Conservation (phyloP, 305 asterid genomes). For the Fraxinus greggii region DNA sequence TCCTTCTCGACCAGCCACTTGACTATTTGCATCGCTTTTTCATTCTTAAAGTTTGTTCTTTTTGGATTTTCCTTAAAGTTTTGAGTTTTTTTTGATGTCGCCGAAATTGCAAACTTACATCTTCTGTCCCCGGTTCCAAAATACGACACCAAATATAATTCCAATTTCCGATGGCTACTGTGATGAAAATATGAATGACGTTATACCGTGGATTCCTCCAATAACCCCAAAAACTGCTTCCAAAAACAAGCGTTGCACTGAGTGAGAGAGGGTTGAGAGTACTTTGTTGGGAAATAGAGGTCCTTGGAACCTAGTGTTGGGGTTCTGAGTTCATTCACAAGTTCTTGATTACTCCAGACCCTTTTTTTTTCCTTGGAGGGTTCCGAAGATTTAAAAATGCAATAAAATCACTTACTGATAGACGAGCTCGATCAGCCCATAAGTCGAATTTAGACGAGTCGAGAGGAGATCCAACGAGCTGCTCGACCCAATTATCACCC, state of each 20-base stretch:
- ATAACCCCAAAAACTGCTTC: constrained; percentile 50
- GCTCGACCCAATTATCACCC: too few relatives aligned
- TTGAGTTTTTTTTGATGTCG: too few relatives aligned
- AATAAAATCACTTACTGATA: neutral
- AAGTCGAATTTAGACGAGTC: too few relatives aligned
- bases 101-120: neutral
- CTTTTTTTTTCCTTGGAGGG: neutral
- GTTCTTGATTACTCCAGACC: constrained; percentile 40
- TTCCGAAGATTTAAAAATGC: neutral
- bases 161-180: constrained; percentile 37
- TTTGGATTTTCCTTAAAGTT: too few relatives aligned
- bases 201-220: constrained; percentile 53
- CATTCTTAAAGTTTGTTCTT: too few relatives aligned
- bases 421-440: too few relatives aligned
- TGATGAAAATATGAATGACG: constrained; percentile 36
- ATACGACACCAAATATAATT: constrained; percentile 39
- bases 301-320: constrained; percentile 40
- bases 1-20: too few relatives aligned
- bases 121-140: constrained; percentile 45
- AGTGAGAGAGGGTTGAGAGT: constrained; percentile 39
- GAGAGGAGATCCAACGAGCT: too few relatives aligned
- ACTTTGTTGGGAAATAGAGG: constrained; percentile 37
- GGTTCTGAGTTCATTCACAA: constrained; percentile 39
- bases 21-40: too few relatives aligned
- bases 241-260: constrained; percentile 54